These are phyloP conservation scores for Panicum miliaceum DNA, from an alignment of 176 grass and related monocot genomes.

Conservation along the genomic window DNA sequence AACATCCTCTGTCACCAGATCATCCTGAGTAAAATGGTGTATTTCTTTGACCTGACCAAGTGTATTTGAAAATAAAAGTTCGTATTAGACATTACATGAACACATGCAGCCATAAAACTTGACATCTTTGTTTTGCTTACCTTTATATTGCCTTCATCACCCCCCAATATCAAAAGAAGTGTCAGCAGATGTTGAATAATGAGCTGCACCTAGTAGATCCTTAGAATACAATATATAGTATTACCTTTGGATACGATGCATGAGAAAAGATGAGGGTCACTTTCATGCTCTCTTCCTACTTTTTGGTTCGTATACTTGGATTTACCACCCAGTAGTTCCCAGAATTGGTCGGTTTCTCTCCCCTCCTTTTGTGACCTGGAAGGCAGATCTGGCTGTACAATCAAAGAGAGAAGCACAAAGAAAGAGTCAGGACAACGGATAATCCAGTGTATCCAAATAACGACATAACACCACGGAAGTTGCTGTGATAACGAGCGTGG, in stretches of 20 bases:
- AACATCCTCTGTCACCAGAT: slow-evolving; percentile 93
- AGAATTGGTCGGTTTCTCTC: slow-evolving; percentile 90
- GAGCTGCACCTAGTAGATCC: slow-evolving; percentile 6
- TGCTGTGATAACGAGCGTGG: not conserved
- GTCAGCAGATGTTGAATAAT: slow-evolving; percentile 39
- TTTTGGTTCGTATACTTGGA: slow-evolving; percentile 86
- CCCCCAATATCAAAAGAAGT: not conserved
- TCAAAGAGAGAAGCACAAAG: slow-evolving; percentile 23
- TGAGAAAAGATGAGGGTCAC: slow-evolving; percentile 85
- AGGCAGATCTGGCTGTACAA: slow-evolving; percentile 76
- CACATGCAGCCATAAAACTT: not conserved
- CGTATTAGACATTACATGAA: slow-evolving; percentile 32
- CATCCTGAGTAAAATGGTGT: slow-evolving; percentile 90
- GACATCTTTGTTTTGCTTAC: slow-evolving; percentile 42
- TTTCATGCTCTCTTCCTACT: slow-evolving; percentile 76
- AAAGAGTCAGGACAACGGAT: slow-evolving; percentile 6
- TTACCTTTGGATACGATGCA: slow-evolving; percentile 85
- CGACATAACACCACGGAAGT: slow-evolving; percentile 4
- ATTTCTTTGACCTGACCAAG: slow-evolving; percentile 78
- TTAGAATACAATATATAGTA: slow-evolving; percentile 3
- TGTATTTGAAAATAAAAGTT: slow-evolving; percentile 29
- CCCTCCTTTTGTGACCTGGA: slow-evolving; percentile 87
- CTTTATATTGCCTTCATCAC: slow-evolving; percentile 65
- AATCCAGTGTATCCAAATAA: not conserved
- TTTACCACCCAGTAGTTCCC: slow-evolving; percentile 87